These are phyloP conservation scores for Periglandula ipomoeae DNA, from an alignment of 2,329 filamentous ascomycete species.

Conservation along the genomic window DNA sequence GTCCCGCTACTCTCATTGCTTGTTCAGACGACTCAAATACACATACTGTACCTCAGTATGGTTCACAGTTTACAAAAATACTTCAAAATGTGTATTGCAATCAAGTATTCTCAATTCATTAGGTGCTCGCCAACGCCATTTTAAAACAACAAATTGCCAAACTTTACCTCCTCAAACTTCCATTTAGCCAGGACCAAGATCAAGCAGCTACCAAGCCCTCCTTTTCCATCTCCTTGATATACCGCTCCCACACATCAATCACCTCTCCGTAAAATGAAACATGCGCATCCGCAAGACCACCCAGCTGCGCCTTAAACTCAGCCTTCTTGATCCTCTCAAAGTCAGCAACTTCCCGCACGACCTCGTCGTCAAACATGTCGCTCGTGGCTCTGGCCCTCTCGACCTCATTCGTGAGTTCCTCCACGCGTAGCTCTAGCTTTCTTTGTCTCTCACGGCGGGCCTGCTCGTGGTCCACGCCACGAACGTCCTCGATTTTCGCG, in stretches of 20 bases:
- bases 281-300: conserved; percentile 74
- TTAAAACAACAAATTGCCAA: too few species aligned
- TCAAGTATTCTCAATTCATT: too few species aligned
- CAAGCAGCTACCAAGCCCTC: conserved; percentile 32
- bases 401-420: conserved; percentile 81
- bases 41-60: too few species aligned
- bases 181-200: neutral
- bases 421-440: conserved; percentile 86
- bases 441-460: conserved; percentile 76
- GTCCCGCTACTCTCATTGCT: too few species aligned
- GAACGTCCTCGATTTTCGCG: conserved; percentile 91
- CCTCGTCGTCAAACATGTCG: conserved; percentile 93
- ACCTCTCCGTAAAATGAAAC: conserved; percentile 77
- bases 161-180: too few species aligned
- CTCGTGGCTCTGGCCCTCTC: conserved; percentile 79
- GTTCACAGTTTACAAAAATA: too few species aligned
- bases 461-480: conserved; percentile 93
- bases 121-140: too few species aligned
- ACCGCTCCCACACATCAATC: conserved; percentile 78
- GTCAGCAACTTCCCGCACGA: conserved; percentile 82
- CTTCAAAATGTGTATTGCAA: too few species aligned
- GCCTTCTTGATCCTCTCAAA: conserved; percentile 95
- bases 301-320: conserved; percentile 84
- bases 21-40: too few species aligned
- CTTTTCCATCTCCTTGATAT: conserved; percentile 79